Base-by-base conservation (phyloP, 805 yeast species). In the Teunomyces tritomae region DNA sequence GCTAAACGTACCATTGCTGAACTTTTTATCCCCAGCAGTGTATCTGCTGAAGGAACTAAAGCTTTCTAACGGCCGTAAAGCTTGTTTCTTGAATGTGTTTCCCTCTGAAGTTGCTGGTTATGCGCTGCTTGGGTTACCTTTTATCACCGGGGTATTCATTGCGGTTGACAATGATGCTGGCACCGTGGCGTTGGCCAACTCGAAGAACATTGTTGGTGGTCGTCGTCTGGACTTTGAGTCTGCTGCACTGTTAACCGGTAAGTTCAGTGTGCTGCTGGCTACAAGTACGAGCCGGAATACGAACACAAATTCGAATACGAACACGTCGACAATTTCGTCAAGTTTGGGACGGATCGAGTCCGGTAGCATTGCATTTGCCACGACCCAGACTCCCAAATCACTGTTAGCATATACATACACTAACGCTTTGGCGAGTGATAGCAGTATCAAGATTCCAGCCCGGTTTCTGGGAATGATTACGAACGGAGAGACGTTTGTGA, bases 111-210 rank as follows among this genome's bases (percentile, higher is more conserved):
- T 55, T 8, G 52, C 69, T 4, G 87, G 89, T 1, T 80, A 67
- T 57, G 72, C 78, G 8, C 57, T 79, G 2, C 61, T 87, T 35
- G 94, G 92, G 2, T 65, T 79, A 5, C 74, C 86, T 3, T 80
- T 85, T 54, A 52, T 86, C 41, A 69, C 69, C 44, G 68, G 73
- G 41, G 64, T 76, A 6, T 85, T 79, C 57, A 49, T 85, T 33
- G 91, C 84, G 0, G 83, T 84, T 33, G 89, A 86, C 61, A 73
- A 80, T 51, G 89, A 76, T 11, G 79, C 79, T 14, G 61, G 70
- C 24, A 66, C 67, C 17, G 58, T 85, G 26, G 94, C 85, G 0
- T 43, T 86, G 43, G 87, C 82, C 0, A 74, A 75, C 41, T 71
- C 84, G 2, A 69, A 70, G 8, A 45, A 52, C 20, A 24, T 62